Conservation (phyloP, 2,329 filamentous ascomycete genomes). For the Stachybotrys chartarum region DNA sequence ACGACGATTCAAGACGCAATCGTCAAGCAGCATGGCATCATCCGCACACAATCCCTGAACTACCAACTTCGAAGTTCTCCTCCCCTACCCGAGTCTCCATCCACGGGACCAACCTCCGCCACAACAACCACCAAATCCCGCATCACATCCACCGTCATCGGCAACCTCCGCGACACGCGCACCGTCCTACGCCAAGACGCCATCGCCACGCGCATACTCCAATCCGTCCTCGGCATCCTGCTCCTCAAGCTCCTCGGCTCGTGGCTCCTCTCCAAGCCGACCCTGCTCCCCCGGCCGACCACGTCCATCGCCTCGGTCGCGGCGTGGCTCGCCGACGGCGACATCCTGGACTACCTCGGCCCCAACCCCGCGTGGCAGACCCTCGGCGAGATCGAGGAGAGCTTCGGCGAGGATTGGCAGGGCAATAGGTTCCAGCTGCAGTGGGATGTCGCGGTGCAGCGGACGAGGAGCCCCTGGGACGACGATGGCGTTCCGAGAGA, state of each 20-base stretch:
- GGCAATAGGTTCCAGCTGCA: background rate
- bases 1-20: conserved; percentile 22
- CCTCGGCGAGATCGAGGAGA: background rate
- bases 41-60: conserved; percentile 26
- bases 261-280: conserved; percentile 18
- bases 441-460: background rate
- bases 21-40: conserved; percentile 25
- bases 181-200: conserved; percentile 19
- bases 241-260: conserved; percentile 17
- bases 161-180: conserved; percentile 6
- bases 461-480: background rate
- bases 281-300: conserved; percentile 20
- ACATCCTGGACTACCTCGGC: conserved; percentile 16
- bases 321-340: conserved; percentile 28
- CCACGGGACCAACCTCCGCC: too few species aligned
- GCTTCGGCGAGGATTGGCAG: background rate
- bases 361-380: background rate
- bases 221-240: conserved; percentile 20
- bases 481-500: background rate
- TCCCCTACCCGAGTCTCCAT: conserved; percentile 1
- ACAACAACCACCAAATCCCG: background rate
- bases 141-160: conserved; percentile 10
- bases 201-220: conserved; percentile 23
- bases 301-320: conserved; percentile 28
- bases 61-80: conserved; percentile 14